Evolutionary conservation across 2,329 filamentous ascomycete genomes (phyloP), one percentile per base, ranked within the genome.

Genomic region (Colletotrichum navitas): DNA sequence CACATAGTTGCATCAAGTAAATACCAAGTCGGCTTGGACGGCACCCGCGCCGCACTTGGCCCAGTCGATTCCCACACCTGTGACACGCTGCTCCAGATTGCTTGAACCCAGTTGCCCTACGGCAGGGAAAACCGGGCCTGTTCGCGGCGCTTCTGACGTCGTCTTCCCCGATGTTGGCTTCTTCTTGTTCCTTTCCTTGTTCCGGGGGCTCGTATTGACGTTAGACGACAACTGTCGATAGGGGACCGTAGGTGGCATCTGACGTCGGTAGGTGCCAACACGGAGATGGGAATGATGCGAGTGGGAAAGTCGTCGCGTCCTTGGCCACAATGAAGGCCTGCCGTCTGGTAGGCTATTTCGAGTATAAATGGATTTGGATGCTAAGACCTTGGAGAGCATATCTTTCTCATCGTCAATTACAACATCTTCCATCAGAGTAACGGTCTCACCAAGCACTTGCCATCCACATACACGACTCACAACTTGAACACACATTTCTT

Each of bases 21-120:
- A 63, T 29, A 67, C 58, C 56, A 67, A 65, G 62, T 32, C 63
- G 65, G 65, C 41, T 59, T 45, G 36, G 6, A 52, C 65, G 68
- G 68, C 68, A 71, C 39, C 56, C 36, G 18, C 43, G 32, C 52
- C 21, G 51, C 60, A 47, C 68, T 71, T 71, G 68, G 65, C 68
- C 41, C 18, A 26, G 56, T 39, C 24, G 14, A 10, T 26, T n/a
- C 55, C 36, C 34, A 29, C 6, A 8, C 55, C 16, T 6, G 4
- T 32, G 21, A 24, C 52, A 24, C 32, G 41, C n/a, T 21, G 41
- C 43, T n/a, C 18, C 39, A n/a, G 29, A 24, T 16, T 29, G 60
- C 32, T 52, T 52, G 60, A 39, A 16, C 26, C 14, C 32, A n/a
- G 18, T 16, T n/a, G 45, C 45, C n/a, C 43, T 6, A 26, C 18